Conservation (phyloP, 352 stramenopile genomes). For the Phytophthora nicotianae region DNA sequence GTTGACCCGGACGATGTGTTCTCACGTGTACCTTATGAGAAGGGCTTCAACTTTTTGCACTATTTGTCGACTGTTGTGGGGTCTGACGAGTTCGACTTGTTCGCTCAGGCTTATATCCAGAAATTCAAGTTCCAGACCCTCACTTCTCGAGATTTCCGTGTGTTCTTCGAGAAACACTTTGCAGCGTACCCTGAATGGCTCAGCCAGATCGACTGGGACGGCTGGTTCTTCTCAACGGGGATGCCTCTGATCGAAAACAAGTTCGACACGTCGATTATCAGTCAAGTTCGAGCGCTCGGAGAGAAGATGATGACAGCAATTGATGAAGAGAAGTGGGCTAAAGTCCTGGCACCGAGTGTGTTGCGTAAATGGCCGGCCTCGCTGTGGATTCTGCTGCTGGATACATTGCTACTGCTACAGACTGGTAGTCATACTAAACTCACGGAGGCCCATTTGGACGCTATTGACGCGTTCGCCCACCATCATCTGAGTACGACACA, state of each 20-base stretch:
- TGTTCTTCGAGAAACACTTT: constrained; percentile 81
- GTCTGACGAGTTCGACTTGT: constrained; percentile 59
- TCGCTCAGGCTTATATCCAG: constrained; percentile 92
- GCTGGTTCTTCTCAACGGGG: constrained; percentile 88
- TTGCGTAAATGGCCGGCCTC: constrained; percentile 50
- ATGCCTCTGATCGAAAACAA: constrained; percentile 80
- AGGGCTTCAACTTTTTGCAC: constrained; percentile 81
- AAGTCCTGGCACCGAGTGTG: constrained; percentile 1
- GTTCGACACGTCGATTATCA: constrained; percentile 87
- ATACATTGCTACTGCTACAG: constrained; percentile 53
- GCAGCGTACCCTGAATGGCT: constrained; percentile 40
- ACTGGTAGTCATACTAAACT: constrained; percentile 18
- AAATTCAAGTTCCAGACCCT: constrained; percentile 89
- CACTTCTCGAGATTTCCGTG: constrained; percentile 77
- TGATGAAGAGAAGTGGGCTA: constrained; percentile 34
- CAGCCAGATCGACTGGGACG: constrained; percentile 90
- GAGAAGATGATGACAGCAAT: constrained; percentile 36
- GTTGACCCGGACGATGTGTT: constrained; percentile 96
- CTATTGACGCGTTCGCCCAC: constrained; percentile 54
- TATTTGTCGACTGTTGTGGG: constrained; percentile 75
- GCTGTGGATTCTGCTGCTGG: constrained; percentile 58
- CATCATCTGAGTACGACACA: constrained; percentile 49
- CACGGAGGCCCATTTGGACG: constrained; percentile 40
- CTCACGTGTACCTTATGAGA: constrained; percentile 96
- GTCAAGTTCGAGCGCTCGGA: constrained; percentile 40